phyloP scores from a whole-genome alignment of 305 asterid species.

The Fraxinus sp. region DNA sequence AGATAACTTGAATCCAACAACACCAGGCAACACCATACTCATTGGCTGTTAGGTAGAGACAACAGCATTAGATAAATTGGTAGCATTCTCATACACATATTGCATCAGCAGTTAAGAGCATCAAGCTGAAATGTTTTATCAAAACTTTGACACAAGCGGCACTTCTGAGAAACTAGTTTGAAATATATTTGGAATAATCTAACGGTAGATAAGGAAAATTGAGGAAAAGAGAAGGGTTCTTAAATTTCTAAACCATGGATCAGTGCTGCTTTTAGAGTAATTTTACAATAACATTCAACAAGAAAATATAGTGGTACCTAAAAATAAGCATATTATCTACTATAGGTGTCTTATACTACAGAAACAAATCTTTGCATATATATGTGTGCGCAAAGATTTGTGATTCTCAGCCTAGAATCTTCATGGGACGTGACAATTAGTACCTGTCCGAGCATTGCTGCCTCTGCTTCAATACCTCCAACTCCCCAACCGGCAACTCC shows the following conservation, averaged over 20 bases:
- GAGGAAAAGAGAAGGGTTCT: background rate
- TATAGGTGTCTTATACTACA: background rate
- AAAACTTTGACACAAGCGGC: background rate
- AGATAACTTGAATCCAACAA: conserved; percentile 89
- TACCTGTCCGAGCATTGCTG: conserved; percentile 96
- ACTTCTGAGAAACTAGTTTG: background rate
- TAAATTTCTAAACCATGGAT: background rate
- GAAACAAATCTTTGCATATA: background rate
- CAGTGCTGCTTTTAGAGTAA: background rate
- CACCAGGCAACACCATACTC: conserved; percentile 99
- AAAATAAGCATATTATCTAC: background rate
- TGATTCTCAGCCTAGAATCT: background rate
- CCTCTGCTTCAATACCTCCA: conserved; percentile 98
- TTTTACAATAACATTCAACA: background rate
- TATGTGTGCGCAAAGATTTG: background rate
- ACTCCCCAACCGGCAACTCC: conserved; percentile 99
- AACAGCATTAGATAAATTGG: conserved; percentile 6
- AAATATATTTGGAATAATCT: background rate
- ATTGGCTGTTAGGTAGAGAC: conserved; percentile 60
- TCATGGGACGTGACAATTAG: background rate
- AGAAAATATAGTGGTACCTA: background rate
- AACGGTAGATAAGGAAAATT: background rate
- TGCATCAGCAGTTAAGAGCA: background rate
- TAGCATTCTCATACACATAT: background rate
- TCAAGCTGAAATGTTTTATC: background rate